Evolutionary conservation across 2,329 filamentous ascomycete genomes (phyloP).

Genomic region (Xylaria sp.): DNA sequence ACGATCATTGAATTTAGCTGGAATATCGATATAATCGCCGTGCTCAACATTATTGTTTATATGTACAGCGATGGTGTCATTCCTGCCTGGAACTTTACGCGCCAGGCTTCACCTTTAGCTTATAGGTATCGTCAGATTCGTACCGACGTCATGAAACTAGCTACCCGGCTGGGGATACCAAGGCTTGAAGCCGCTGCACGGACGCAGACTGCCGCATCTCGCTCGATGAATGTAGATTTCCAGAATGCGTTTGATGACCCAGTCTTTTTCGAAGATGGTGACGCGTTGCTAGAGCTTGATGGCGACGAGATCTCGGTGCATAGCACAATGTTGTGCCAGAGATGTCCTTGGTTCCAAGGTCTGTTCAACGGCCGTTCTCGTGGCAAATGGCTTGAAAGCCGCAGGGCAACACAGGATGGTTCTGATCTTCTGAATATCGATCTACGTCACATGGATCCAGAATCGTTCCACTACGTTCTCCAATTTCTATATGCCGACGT

Average conservation of each 20-base stretch:
- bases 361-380: conserved; percentile 88
- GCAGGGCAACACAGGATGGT: conserved; percentile 62
- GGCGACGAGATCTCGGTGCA: conserved; percentile 79
- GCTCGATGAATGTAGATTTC: conserved; percentile 75
- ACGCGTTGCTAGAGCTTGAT: conserved; percentile 81
- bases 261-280: conserved; percentile 79
- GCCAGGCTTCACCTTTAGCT: conserved; percentile 71
- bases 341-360: conserved; percentile 92
- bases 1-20: conserved; percentile 72
- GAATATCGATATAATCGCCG: conserved; percentile 76
- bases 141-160: conserved; percentile 87
- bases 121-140: conserved; percentile 82
- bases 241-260: conserved; percentile 73
- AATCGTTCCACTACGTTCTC: conserved; percentile 81
- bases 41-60: conserved; percentile 83
- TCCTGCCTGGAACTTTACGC: conserved; percentile 86
- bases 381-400: conserved; percentile 82
- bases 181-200: conserved; percentile 81
- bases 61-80: conserved; percentile 82
- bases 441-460: conserved; percentile 78
- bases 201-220: conserved; percentile 73
- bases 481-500: conserved; percentile 85
- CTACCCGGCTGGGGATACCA: conserved; percentile 74
- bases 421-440: conserved; percentile 74
- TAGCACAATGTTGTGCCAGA: conserved; percentile 79